Evolutionary conservation across 176 grass and related monocot species (phyloP), one percentile per base, ranked within the genome.

Genomic region (Alloteropsis semialata): DNA sequence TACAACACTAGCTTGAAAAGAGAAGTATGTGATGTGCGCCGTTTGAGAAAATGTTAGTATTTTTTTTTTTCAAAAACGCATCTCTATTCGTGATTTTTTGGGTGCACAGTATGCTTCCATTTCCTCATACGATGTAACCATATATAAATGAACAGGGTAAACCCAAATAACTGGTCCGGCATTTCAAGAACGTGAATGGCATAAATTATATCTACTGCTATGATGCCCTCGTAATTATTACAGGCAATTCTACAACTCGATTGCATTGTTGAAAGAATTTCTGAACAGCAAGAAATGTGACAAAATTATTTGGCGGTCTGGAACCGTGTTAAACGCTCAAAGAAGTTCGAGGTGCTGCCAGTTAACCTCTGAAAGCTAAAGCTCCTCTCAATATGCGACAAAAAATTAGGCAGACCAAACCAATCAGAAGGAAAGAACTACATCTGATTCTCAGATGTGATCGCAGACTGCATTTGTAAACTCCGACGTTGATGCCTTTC

Each of bases 391-490:
- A 43, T 79, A 86, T 43, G 74, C 49, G 66, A 78, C 73, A 83
- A 83, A 86, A 88, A 79, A 79, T 66, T 83, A 29, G 33, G 57
- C 19, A 41, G 54, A 46, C 41, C 8, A 70, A 84, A 81, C 45
- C 56, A 65, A 78, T 82, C 55, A 64, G 78, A 65, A 41, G 59
- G 7, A 68, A 79, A 63, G 34, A 77, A 49, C 42, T 51, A 77
- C 74, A 25, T 57, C 49, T 22, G 32, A 22, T 59, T 64, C 68
- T 91, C 74, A 98, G 80, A 98, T 87, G 85, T 93, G 85, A 79
- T 95, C 89, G 5, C 92, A 92, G 34, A 96, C 89, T 76, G 93
- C 96, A 80, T 93, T 92, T 16, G 96, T 99, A 59, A 96, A 99
- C 37, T 99, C 96, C 36, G 91, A 84, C 16, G 96, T 93, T 5